Evolutionary conservation across 139 green algal genomes (phyloP).

Genomic region (Desmodesmus armatus): DNA sequence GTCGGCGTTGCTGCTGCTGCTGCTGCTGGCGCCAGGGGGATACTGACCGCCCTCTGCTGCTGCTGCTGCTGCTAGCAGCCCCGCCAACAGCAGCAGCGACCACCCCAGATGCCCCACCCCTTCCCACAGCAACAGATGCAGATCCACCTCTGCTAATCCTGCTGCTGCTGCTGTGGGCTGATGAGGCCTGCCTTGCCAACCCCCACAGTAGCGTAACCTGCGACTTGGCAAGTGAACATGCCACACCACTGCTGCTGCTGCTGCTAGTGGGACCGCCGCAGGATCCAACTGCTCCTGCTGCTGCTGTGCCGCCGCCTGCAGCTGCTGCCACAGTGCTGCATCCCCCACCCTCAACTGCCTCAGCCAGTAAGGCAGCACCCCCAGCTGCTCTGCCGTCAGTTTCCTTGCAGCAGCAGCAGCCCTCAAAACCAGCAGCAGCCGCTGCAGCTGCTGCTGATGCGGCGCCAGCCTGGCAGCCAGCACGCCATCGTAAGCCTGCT

Average conservation of each 20-base stretch:
- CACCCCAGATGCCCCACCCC: neutral
- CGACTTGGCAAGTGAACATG: too few relatives aligned
- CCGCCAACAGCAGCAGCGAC: neutral
- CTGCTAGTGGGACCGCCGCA: neutral
- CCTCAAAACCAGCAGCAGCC: neutral
- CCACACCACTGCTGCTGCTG: neutral
- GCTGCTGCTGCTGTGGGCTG: neutral
- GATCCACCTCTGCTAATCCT: neutral
- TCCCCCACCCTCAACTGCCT: neutral
- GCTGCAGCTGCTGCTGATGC: neutral
- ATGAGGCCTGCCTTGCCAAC: neutral
- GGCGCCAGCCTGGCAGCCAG: neutral
- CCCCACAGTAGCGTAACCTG: slow-evolving; percentile 29
- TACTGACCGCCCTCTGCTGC: neutral
- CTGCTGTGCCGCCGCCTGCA: neutral
- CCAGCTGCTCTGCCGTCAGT: neutral
- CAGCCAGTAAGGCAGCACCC: slow-evolving; percentile 2
- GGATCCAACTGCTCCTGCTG: neutral
- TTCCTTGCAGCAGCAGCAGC: neutral
- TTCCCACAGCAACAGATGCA: neutral
- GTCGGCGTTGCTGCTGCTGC: neutral
- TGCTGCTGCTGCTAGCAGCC: slow-evolving; percentile 14
- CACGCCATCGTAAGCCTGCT: too few relatives aligned
- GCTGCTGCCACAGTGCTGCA: neutral
- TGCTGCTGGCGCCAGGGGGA: neutral